A percentile compares a stretch with the other conserved stretches of the same genome.
These are phyloP conservation scores for Tylopilus sp. DNA, from an alignment of 768 basidiomycete genomes.

Conservation along the genomic window DNA sequence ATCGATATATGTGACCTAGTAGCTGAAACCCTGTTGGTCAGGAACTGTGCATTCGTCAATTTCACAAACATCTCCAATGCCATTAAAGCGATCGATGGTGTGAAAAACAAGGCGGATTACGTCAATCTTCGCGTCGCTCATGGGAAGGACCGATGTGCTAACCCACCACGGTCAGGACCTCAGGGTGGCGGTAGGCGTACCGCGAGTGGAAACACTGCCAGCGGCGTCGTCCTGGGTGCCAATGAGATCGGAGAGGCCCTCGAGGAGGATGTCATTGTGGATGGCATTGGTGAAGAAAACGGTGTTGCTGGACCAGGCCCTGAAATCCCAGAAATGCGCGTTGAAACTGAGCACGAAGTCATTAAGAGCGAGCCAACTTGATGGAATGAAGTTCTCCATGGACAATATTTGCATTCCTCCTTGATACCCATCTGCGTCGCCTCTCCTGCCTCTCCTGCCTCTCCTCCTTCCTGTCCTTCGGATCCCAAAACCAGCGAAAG, in stretches of 20 bases:
- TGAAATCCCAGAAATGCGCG: constrained; percentile 41
- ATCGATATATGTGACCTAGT: constrained; percentile 25
- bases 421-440: constrained; percentile 29
- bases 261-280: constrained; percentile 24
- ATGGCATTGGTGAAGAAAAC: constrained; percentile 26
- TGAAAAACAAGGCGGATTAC: constrained; percentile 92
- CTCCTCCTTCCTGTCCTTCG: constrained; percentile 14
- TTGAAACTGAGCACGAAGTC: constrained; percentile 34
- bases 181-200: constrained; percentile 66
- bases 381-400: constrained; percentile 15
- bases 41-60: constrained; percentile 95
- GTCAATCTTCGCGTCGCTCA: constrained; percentile 85
- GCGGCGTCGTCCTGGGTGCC: constrained; percentile 9
- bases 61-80: constrained; percentile 94
- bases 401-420: constrained; percentile 29
- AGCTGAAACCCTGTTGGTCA: constrained; percentile 26
- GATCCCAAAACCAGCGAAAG: constrained; percentile 32
- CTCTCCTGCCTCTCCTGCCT: constrained; percentile 16
- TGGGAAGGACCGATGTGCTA: constrained; percentile 94
- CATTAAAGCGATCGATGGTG: constrained; percentile 96
- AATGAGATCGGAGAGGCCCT: constrained; percentile 17
- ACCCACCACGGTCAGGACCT: constrained; percentile 81
- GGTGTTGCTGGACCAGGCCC: constrained; percentile 22
- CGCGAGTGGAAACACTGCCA: constrained; percentile 38
- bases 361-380: constrained; percentile 23